Conservation (phyloP, 1,284 basidiomycete species). For the Ganoderma sinense region DNA sequence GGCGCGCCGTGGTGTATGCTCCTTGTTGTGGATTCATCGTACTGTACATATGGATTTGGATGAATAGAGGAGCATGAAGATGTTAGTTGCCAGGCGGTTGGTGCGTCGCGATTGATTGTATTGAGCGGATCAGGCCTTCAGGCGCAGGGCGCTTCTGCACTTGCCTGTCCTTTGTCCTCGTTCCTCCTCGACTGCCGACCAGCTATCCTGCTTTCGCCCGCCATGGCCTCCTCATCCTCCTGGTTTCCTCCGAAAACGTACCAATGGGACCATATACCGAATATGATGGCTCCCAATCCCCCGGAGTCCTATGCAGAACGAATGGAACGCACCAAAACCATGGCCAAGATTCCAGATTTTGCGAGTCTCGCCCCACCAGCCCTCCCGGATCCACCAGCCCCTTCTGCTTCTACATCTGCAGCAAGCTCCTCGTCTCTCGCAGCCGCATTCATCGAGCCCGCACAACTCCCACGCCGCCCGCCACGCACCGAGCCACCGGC, state of each 20-base stretch:
- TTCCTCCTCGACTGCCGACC: not conserved
- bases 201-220: not conserved
- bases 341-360: not conserved
- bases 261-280: slow-evolving; percentile 1
- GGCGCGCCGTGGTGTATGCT: slow-evolving; percentile 26
- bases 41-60: slow-evolving; percentile 27
- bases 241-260: not conserved
- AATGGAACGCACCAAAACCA: not conserved
- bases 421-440: not conserved
- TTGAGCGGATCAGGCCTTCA: not conserved
- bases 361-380: not conserved
- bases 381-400: not conserved
- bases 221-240: not conserved
- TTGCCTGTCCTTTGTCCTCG: not conserved
- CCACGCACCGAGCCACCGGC: slow-evolving; percentile 17
- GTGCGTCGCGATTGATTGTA: not conserved
- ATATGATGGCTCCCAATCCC: not conserved
- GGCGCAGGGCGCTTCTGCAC: not conserved
- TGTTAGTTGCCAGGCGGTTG: not conserved
- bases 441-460: not conserved
- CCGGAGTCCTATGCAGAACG: not conserved
- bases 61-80: slow-evolving; percentile 21
- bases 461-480: not conserved
- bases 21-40: slow-evolving; percentile 24
- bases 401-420: not conserved